Evolutionary conservation across 106 monocot species (phyloP).

Genomic region (Amphibolis antarctica): DNA sequence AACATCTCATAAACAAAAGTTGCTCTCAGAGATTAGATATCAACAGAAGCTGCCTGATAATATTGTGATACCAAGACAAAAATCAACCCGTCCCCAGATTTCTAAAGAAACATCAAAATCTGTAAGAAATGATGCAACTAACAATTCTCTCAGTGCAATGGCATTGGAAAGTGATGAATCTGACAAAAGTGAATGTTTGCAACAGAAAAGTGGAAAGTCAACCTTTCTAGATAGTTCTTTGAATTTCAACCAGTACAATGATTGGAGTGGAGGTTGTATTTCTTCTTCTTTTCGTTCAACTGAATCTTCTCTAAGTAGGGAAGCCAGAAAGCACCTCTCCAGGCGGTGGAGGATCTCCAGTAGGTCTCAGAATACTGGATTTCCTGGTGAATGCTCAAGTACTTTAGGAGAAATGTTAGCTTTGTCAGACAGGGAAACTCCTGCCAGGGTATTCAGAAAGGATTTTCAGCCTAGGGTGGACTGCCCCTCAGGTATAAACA

Average conservation of each 20-base stretch:
- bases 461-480: conserved; percentile 6
- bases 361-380: conserved; percentile 15
- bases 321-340: conserved; percentile 53
- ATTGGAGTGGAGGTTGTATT: conserved; percentile 12
- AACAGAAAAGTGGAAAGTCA: background rate
- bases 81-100: conserved; percentile 28
- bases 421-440: conserved; percentile 32
- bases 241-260: conserved; percentile 19
- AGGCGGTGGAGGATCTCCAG: conserved; percentile 41
- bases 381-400: conserved; percentile 18
- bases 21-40: conserved; percentile 22
- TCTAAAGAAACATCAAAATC: conserved; percentile 35
- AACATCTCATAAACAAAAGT: conserved; percentile 10
- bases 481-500: conserved; percentile 31
- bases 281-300: conserved; percentile 24
- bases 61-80: conserved; percentile 9
- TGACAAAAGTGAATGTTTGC: conserved; percentile 14
- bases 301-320: conserved; percentile 41
- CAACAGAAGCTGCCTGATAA: conserved; percentile 16
- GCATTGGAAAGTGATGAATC: background rate
- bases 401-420: conserved; percentile 74
- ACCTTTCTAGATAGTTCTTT: conserved; percentile 1
- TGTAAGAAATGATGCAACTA: conserved; percentile 15
- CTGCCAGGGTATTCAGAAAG: conserved; percentile 5
- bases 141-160: conserved; percentile 4